Evolutionary conservation across 768 basidiomycete species (phyloP), one percentile per base, ranked within the genome.

Genomic region (Chalciporus sphaerocephalus): DNA sequence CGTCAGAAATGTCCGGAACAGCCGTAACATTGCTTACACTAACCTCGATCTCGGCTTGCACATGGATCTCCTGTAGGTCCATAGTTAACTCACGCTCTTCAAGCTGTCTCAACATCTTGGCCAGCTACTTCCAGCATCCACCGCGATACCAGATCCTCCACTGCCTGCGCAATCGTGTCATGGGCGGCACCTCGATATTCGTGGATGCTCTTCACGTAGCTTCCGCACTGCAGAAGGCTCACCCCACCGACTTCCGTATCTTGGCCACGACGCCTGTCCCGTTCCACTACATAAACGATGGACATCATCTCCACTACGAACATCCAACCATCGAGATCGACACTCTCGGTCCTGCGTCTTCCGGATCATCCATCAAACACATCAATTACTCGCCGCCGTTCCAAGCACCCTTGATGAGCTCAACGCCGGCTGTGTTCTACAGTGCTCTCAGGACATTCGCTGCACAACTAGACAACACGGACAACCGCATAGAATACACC

Each of bases 301-400:
- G 84, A 1, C 88, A 97, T 55, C 87, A 90, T 61, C 74, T 93
- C 5, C 80, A 85, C 53, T 62, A 73, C 43, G 64, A 74, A 17
- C 92, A 92, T 59, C 80, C 83, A 1, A 87, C 90, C 3, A 84
- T 96, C 59, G 78, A 88, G 68, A 70, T 13, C 42, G 55, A 21
- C 43, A 46, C 41, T 2, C 57, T 18, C 35, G 24, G 43, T 3
- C 21, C 38, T 17, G 30, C 44, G 4, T 36, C 49, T 4, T 47
- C 44, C 1, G 48, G 45, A 24, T 59, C 56, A 8, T 45, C 57
- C 8, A 75, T 95, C 54, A 66, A 69, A 35, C 75, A 85, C 48
- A 77, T 97, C 58, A 97, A 93, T 67, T 97, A 95, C 65, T 86
- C 88, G 1, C 95, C 95, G 0, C 94, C 93, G 0, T 98, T 97